Evolutionary conservation across 2,329 filamentous ascomycete species (phyloP).

Genomic region (Diaporthe sp.): DNA sequence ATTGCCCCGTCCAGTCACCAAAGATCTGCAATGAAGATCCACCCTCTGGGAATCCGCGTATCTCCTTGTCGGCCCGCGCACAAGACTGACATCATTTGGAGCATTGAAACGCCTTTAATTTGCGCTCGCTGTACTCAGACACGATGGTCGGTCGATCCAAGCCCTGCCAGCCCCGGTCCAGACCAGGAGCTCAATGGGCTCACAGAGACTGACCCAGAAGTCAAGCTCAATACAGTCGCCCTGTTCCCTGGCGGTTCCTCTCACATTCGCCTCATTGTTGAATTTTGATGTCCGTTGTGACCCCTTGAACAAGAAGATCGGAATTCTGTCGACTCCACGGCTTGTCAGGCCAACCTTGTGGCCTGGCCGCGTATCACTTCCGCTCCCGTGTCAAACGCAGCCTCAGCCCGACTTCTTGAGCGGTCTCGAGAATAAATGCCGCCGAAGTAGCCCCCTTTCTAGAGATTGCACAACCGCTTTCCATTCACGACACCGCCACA

Average conservation of each 20-base stretch:
- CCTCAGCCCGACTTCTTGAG: background rate
- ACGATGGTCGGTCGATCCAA: background rate
- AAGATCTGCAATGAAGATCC: conserved; percentile 7
- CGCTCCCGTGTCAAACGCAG: background rate
- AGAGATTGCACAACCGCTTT: background rate
- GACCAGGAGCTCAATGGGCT: background rate
- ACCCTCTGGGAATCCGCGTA: background rate
- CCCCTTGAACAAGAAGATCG: background rate
- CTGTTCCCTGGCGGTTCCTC: background rate
- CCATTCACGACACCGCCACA: conserved; percentile 1
- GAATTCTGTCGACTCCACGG: conserved; percentile 16
- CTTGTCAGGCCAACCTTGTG: conserved; percentile 1
- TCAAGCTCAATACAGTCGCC: background rate
- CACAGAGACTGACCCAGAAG: background rate
- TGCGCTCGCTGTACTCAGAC: background rate
- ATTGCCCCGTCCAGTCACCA: background rate
- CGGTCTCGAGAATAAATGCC: background rate
- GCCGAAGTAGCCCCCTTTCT: background rate
- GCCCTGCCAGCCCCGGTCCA: background rate
- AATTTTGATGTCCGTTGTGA: conserved; percentile 4
- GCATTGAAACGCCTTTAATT: conserved; percentile 17
- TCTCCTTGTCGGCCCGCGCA: conserved; percentile 19
- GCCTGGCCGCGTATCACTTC: background rate
- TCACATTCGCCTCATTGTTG: background rate
- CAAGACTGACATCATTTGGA: conserved; percentile 12